These are phyloP conservation scores for Ichthyophonus hoferi DNA, from an alignment of 208 protist genomes.

Conservation along the genomic window DNA sequence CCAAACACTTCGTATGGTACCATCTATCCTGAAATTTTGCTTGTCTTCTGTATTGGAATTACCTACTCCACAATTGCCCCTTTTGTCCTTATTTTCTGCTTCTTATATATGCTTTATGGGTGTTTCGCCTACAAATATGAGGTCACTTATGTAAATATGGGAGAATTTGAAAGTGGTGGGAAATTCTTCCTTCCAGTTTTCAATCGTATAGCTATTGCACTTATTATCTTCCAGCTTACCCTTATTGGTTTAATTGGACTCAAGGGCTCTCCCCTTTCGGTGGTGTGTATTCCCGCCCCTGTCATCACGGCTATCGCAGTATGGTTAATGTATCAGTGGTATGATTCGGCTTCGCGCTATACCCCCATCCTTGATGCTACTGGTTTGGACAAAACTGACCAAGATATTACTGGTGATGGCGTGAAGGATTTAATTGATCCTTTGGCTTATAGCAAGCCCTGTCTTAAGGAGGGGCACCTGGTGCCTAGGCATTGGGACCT, in stretches of 20 bases:
- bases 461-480: not conserved
- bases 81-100: conserved; percentile 43
- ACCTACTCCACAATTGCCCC: conserved; percentile 35
- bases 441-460: not conserved
- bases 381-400: not conserved
- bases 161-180: conserved; percentile 10
- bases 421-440: not conserved
- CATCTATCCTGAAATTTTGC: not conserved
- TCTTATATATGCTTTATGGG: not conserved
- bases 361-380: not conserved
- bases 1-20: conserved; percentile 25
- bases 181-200: conserved; percentile 16
- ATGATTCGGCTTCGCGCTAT: not conserved
- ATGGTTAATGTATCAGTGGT: not conserved
- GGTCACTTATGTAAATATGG: conserved; percentile 42
- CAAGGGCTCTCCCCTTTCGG: not conserved
- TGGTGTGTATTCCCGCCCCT: not conserved
- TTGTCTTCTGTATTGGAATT: not conserved
- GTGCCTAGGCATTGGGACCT: not conserved
- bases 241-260: conserved; percentile 48
- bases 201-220: not conserved
- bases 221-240: conserved; percentile 43
- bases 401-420: not conserved
- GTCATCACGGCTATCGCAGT: not conserved
- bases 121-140: conserved; percentile 40